Evolutionary conservation across 176 grass and related monocot species (phyloP).

Genomic region (Puya raimondii): DNA sequence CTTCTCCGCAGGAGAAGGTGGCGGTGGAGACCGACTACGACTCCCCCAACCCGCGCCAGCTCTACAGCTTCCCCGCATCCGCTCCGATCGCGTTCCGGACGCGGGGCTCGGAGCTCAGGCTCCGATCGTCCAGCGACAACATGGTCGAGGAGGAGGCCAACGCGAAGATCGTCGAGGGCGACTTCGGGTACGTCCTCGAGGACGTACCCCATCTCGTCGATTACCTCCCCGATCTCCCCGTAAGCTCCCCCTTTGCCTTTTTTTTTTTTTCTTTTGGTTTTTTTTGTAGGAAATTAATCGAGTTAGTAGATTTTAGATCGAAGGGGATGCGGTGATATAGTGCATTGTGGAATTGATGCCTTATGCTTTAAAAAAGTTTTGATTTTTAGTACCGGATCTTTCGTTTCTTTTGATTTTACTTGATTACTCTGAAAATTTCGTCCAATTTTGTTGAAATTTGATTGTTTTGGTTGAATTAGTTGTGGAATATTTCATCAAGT

Average conservation of each 20-base stretch:
- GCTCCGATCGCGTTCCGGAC: neutral
- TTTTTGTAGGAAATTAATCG: too few relatives aligned
- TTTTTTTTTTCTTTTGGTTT: too few relatives aligned
- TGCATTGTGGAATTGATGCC: too few relatives aligned
- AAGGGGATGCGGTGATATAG: too few relatives aligned
- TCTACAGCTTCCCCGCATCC: neutral
- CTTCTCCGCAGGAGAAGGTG: neutral
- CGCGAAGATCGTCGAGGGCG: conserved; percentile 51
- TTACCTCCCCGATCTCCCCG: conserved; percentile 58
- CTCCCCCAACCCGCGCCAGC: conserved; percentile 23
- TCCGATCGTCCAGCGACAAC: neutral
- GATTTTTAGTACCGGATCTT: neutral
- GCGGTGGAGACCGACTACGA: conserved; percentile 33
- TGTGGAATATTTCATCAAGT: too few relatives aligned
- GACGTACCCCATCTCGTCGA: conserved; percentile 86
- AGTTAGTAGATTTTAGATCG: too few relatives aligned
- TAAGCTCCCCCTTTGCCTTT: conserved; percentile 21
- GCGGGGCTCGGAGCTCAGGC: neutral
- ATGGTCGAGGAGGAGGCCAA: neutral
- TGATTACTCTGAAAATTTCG: too few relatives aligned
- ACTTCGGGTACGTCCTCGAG: conserved; percentile 83
- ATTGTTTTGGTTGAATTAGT: too few relatives aligned
- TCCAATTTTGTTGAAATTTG: too few relatives aligned
- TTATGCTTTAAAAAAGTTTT: too few relatives aligned
- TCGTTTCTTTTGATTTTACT: neutral